Evolutionary conservation across 2,329 filamentous ascomycete genomes (phyloP).

Genomic region (Mycosphaerella sp.): DNA sequence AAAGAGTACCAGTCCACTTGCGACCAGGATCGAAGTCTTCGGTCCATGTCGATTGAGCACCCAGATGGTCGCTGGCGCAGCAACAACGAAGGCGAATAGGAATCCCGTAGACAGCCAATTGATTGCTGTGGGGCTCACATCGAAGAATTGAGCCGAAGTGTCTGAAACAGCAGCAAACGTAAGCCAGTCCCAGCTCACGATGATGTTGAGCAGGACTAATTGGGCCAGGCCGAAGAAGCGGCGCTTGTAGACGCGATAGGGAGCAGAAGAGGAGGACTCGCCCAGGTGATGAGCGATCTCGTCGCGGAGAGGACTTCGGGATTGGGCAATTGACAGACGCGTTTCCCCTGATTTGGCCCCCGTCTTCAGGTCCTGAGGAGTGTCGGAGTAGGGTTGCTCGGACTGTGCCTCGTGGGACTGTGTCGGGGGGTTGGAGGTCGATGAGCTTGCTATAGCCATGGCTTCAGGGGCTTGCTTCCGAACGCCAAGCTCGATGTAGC

Average conservation of each 20-base stretch:
- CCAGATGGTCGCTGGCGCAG: constrained; percentile 66
- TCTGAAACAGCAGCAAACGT: constrained; percentile 80
- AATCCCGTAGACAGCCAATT: constrained; percentile 93
- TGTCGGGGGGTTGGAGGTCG: background rate
- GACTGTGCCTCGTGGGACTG: background rate
- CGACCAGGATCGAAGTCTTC: constrained; percentile 65
- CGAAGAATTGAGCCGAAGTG: constrained; percentile 67
- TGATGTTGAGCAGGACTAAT: constrained; percentile 79
- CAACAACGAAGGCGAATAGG: constrained; percentile 71
- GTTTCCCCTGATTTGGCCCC: background rate
- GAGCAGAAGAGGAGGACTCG: background rate
- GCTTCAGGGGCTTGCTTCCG: background rate
- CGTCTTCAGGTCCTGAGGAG: background rate
- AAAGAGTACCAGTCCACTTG: constrained; percentile 65
- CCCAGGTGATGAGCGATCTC: constrained; percentile 3
- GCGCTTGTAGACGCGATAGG: constrained; percentile 63
- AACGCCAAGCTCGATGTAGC: background rate
- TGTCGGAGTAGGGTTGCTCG: background rate
- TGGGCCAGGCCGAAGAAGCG: constrained; percentile 84
- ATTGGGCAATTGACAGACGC: constrained; percentile 1
- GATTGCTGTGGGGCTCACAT: constrained; percentile 65
- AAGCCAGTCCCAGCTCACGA: constrained; percentile 97
- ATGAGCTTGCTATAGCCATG: background rate
- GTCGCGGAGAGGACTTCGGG: constrained; percentile 7
- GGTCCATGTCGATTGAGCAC: constrained; percentile 71